phyloP scores from a whole-genome alignment of 345 rosid genomes.

The Carallia brachiata region DNA sequence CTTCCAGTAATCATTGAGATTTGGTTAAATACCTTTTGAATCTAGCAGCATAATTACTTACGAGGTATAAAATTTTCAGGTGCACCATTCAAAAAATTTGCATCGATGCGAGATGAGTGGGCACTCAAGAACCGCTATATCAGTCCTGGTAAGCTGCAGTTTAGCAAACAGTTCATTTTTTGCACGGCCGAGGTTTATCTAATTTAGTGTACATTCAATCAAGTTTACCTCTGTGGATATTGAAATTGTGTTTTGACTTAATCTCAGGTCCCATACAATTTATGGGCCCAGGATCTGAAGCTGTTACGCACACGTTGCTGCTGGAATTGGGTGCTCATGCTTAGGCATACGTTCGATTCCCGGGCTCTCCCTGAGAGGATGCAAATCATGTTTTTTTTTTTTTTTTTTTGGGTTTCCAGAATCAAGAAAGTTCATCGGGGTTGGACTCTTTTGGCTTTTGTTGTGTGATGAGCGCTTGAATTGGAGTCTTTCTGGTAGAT shows the following conservation, averaged over 20 bases:
- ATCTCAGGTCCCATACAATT: conserved; percentile 88
- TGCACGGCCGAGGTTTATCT: too few species aligned
- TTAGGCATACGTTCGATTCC: conserved; percentile 16
- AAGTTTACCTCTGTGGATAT: too few species aligned
- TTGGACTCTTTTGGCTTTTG: too few species aligned
- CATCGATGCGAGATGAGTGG: conserved; percentile 78
- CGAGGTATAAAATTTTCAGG: conserved; percentile 40
- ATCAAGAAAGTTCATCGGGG: too few species aligned
- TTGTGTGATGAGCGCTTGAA: too few species aligned
- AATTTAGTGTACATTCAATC: too few species aligned
- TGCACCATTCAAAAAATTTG: conserved; percentile 85
- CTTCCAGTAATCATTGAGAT: background rate
- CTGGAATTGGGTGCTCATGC: conserved; percentile 72
- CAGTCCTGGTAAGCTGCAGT: conserved; percentile 77
- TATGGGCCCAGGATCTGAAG: conserved; percentile 62
- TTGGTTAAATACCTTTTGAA: background rate
- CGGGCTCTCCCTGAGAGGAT: background rate
- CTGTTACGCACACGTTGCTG: conserved; percentile 59
- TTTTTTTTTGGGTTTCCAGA: too few species aligned
- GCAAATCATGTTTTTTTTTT: background rate
- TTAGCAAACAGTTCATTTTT: background rate
- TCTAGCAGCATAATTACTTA: too few species aligned
- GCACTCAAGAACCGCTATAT: conserved; percentile 71
- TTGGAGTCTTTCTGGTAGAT: too few species aligned
- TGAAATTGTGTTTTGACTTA: background rate